Evolutionary conservation across 2,329 filamentous ascomycete genomes (phyloP), one percentile per base, ranked within the genome.

Genomic region (Cladosporium sp.): DNA sequence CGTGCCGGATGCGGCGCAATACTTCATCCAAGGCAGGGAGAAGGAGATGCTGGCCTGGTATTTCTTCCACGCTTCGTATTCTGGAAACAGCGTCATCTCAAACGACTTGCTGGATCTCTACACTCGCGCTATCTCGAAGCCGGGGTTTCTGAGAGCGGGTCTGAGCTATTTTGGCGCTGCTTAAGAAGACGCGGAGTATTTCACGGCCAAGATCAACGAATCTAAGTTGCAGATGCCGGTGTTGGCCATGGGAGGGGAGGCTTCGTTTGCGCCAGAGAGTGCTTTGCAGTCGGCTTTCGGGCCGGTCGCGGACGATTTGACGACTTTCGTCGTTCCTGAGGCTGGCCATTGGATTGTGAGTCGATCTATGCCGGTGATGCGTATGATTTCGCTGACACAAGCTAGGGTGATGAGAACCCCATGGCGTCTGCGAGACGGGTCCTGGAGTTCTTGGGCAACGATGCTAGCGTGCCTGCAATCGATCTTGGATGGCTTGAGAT

Each of bases 1-100:
- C 22, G 69, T 77, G 8, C 67, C 75, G 0, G 75, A 77, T 19
- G 63, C 73, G 2, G 75, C 75, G 0, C 68, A 74, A 49, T 77
- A 72, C 52, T 70, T 77, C 52, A 72, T 77, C 54, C 59, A 59
- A 0, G 73, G 70, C 0, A 65, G 67, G 1, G 74, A 76, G 57
- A 70, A 63, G 54, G 62, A 74, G 53, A 70, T 76, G 56, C 59
- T 76, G 1, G 57, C 67, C 13, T 76, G 74, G 74, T 77, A 75
- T 46, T 76, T 76, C 52, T 76, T 63, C 53, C 74, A 77, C 33
- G 64, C 63, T 0, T 70, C 66, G 14, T 77, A 76, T 55, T 68
- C 70, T 0, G 73, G 74, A 0, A 60, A 60, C 1, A 59, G 67
- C 33, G 61, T 67, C 1, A 66, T 76, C 10, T 66, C 66, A 1